Percentiles rank a stretch among this genome's conserved stretches.
Evolutionary conservation across 805 yeast species (phyloP).

Genomic region (Metschnikowia vanudenii): DNA sequence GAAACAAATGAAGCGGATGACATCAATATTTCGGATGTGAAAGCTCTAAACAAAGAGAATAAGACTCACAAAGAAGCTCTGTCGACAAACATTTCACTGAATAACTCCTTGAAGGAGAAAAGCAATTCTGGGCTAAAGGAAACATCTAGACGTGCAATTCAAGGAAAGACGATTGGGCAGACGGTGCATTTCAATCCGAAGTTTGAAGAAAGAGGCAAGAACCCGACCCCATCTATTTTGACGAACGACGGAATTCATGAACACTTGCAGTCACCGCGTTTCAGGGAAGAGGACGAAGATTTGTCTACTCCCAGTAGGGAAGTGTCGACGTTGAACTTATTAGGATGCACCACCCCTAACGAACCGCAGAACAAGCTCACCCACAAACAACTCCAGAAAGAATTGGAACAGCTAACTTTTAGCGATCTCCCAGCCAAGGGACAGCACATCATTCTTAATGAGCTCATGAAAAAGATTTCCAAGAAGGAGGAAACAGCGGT

Average conservation of each 20-base stretch:
- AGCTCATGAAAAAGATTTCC: slow-evolving; percentile 70
- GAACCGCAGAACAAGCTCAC: slow-evolving; percentile 21
- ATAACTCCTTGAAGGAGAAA: slow-evolving; percentile 6
- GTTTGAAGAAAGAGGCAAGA: slow-evolving; percentile 4
- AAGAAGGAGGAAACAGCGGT: slow-evolving; percentile 55
- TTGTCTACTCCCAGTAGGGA: slow-evolving; percentile 1
- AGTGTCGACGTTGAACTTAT: not conserved
- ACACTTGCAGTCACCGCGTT: slow-evolving; percentile 35
- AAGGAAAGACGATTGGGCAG: slow-evolving; percentile 2
- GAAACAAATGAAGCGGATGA: slow-evolving; percentile 20
- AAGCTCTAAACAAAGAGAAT: not conserved
- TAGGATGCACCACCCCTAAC: not conserved
- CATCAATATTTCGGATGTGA: slow-evolving; percentile 6
- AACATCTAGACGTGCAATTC: slow-evolving; percentile 1
- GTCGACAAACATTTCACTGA: not conserved
- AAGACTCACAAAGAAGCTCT: not conserved
- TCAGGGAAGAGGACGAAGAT: slow-evolving; percentile 28
- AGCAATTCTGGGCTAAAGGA: slow-evolving; percentile 9
- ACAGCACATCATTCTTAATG: slow-evolving; percentile 86
- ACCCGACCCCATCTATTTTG: slow-evolving; percentile 35
- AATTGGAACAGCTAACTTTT: slow-evolving; percentile 49
- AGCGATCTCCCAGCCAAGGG: slow-evolving; percentile 90
- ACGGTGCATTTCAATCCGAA: slow-evolving; percentile 10
- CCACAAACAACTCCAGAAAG: slow-evolving; percentile 37
- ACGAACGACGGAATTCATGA: slow-evolving; percentile 37